Base-by-base conservation (phyloP, 2,329 filamentous ascomycete genomes). In the Xylaria sp. region DNA sequence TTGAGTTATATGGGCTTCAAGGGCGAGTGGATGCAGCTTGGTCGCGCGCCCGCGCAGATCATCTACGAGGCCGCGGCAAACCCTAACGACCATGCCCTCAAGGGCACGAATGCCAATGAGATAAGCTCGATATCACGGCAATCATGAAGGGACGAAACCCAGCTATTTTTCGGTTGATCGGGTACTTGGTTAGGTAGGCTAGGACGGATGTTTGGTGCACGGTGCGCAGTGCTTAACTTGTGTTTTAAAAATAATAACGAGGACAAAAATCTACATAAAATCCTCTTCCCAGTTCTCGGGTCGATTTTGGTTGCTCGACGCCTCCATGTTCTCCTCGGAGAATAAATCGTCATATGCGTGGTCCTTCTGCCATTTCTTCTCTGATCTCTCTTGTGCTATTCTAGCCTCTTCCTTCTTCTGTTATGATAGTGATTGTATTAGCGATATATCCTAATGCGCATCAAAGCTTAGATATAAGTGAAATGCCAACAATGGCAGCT, bases 291-390 rank as follows among this genome's bases (percentile, higher is more conserved):
- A 94, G 77, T 92, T 84, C 66, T 89, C 87, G 69, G 86, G 85
- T 15, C 93, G 87, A 75, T 97, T 89, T 80, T 97, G 92, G 79
- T 99, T 99, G 81, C 90, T 97, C 62, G 89, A 89, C 25, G 79
- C 81, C 49, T 89, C 89, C 82, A 97, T 85, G 73, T 92, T 91
- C 65, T 97, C 92, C 61, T 96, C 93, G 4, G 87, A 89, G 79
- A 97, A 94, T 61, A 97, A 80, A 53, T 97, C 94, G 77, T 98
- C 96, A 79, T 99, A 99, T 1, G 94, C 95, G 81, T 99, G 95
- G n/a, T 97, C 94, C 81, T 96, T 96, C 80, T 97, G 93, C 86
- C 90, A 97, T 79, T 96, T 96, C 81, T 95, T 88, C 80, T 96
- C 91, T 79, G 93, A 92, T 71, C 93, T 87, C 82, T 97, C 93